Conservation (phyloP, 305 asterid genomes). For the Plantago rigida region DNA sequence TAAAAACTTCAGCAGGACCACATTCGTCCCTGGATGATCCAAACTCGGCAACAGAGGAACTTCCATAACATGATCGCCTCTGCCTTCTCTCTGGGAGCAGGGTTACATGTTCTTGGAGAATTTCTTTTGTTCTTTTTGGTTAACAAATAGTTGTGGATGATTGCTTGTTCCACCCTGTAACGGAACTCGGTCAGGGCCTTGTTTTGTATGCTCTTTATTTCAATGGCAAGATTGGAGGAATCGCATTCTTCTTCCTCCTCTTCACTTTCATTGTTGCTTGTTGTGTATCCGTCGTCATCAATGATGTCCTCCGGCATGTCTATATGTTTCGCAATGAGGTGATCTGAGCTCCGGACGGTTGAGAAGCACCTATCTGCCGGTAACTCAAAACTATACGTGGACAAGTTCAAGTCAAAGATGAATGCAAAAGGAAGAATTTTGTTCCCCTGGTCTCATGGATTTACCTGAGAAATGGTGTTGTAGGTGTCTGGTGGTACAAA, state of each 20-base stretch:
- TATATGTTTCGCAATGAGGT: background rate
- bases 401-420: slow-evolving; percentile 18
- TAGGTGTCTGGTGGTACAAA: background rate
- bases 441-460: slow-evolving; percentile 1
- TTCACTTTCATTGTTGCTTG: slow-evolving; percentile 25
- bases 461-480: background rate
- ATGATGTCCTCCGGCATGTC: slow-evolving; percentile 22
- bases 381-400: slow-evolving; percentile 7
- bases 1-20: slow-evolving; percentile 56
- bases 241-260: slow-evolving; percentile 28
- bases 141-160: slow-evolving; percentile 38
- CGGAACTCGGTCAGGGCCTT: slow-evolving; percentile 50
- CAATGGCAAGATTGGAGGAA: slow-evolving; percentile 15
- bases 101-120: slow-evolving; percentile 1
- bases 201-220: slow-evolving; percentile 27
- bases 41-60: slow-evolving; percentile 54
- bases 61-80: slow-evolving; percentile 49
- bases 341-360: slow-evolving; percentile 28
- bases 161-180: slow-evolving; percentile 55
- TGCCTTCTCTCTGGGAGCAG: slow-evolving; percentile 4
- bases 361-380: slow-evolving; percentile 28
- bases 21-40: slow-evolving; percentile 48
- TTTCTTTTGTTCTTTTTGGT: slow-evolving; percentile 25
- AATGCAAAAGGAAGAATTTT: background rate
- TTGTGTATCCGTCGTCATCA: slow-evolving; percentile 9